Percentiles rank a stretch among this genome's conserved stretches.
Evolutionary conservation across 495 filamentous ascomycete genomes (phyloP).

Genomic region (Podospora bellae-mahoneyi): DNA sequence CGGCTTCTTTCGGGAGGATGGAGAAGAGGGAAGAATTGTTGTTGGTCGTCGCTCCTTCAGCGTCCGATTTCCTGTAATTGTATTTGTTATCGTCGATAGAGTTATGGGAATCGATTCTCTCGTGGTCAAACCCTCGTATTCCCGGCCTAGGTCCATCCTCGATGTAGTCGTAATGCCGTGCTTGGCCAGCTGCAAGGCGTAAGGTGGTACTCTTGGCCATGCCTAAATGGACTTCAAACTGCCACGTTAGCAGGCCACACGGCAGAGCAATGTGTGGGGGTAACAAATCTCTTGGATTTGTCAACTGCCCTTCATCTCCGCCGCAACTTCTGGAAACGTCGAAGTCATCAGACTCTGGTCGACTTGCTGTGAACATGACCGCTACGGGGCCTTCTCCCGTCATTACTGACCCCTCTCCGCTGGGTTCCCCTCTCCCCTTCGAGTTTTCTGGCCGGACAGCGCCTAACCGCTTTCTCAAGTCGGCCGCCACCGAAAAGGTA

Average conservation of each 20-base stretch:
- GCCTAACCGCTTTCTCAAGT: slow-evolving; percentile 61
- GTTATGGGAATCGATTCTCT: neutral
- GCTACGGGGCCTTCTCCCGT: neutral
- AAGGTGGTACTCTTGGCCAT: neutral
- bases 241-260: neutral
- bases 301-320: neutral
- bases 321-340: neutral
- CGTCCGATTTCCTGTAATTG: neutral
- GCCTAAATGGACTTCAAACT: neutral
- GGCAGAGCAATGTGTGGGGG: neutral
- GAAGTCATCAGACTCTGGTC: neutral
- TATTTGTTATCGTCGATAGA: neutral
- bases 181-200: neutral
- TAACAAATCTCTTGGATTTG: neutral
- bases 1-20: neutral
- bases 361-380: neutral
- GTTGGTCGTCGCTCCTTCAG: neutral
- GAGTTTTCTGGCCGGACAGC: slow-evolving; percentile 54
- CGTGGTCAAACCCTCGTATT: neutral
- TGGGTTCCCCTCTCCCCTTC: slow-evolving; percentile 56
- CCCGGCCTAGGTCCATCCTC: neutral
- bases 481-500: slow-evolving; percentile 59
- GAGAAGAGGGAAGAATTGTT: neutral
- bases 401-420: slow-evolving; percentile 39
- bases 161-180: neutral